Conservation (phyloP, 1,284 basidiomycete species). For the Phellopilus nigrolimitatus region DNA sequence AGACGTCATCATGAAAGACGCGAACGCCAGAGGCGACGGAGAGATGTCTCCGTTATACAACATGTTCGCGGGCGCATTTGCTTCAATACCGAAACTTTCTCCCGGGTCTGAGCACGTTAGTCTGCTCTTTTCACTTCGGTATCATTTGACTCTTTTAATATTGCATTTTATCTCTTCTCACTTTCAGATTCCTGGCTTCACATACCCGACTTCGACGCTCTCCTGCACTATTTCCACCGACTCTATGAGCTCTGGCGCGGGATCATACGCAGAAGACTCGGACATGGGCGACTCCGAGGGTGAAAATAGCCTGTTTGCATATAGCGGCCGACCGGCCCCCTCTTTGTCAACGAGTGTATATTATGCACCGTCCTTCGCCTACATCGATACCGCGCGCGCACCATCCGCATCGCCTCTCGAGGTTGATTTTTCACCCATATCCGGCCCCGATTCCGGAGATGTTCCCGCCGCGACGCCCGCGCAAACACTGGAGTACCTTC, state of each 20-base stretch:
- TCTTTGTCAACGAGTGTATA: background rate
- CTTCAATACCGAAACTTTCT: background rate
- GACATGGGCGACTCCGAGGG: background rate
- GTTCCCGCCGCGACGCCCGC: too few species aligned
- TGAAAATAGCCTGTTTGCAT: background rate
- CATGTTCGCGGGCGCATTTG: background rate
- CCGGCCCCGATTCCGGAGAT: too few species aligned
- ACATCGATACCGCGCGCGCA: background rate
- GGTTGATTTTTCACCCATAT: background rate
- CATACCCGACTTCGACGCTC: background rate
- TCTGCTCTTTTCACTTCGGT: background rate
- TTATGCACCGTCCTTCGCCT: background rate
- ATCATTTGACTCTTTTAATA: background rate
- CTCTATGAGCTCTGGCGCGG: background rate
- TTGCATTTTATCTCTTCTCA: background rate
- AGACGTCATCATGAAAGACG: background rate
- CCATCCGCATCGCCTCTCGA: background rate
- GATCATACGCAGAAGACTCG: background rate
- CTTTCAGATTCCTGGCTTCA: background rate
- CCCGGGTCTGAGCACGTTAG: background rate
- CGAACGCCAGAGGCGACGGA: background rate
- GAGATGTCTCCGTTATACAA: background rate
- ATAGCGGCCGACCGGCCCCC: background rate
- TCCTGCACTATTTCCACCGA: background rate
- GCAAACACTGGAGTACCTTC: too few species aligned